Evolutionary conservation across 805 yeast genomes (phyloP), one percentile per base, ranked within the genome.

Genomic region (Dipodascus albidus): DNA sequence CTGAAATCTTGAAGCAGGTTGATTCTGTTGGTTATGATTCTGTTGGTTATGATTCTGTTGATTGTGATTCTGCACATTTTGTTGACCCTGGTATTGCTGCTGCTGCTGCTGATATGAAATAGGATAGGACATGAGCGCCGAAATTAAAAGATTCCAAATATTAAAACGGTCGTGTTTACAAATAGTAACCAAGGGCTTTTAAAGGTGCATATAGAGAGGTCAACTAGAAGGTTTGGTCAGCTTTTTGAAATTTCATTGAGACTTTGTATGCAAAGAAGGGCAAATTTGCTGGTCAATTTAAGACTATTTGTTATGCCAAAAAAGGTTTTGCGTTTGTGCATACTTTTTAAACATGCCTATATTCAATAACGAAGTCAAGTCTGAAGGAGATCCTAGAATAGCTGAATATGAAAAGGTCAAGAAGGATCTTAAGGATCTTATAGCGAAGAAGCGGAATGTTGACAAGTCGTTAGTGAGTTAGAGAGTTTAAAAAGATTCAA

Each of bases 341-440:
- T 50, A 50, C 52, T 50, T n/a, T n/a, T n/a, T n/a, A n/a, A n/a
- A n/a, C 44, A 20, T 52, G 54, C 48, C 54, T 8, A 47, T 23
- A 49, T 35, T 44, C 35, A 51, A 52, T 52, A 49, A 21, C 38
- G 50, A 21, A 19, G 3, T 47, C 44, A 38, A 38, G 44, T 42
- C 41, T 23, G 2, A n/a, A 24, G 22, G 33, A 23, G 53, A 54
- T 14, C 44, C 44, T 6, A 38, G 15, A 38, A 8, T 60, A 53
- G 66, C 59, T 38, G 82, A 82, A 57, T 90, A 90, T 68, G 84
- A 81, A 52, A 74, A 75, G 60, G 70, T 86, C 60, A 82, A 83
- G 64, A 76, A 79, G 61, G 79, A 82, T 61, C 78, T 90, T 15
- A 80, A 81, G 48, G 80, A 79, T 52, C 77, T 82, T 52, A 73